Conservation (phyloP, 345 rosid species). For the Eutrema yunnanense region DNA sequence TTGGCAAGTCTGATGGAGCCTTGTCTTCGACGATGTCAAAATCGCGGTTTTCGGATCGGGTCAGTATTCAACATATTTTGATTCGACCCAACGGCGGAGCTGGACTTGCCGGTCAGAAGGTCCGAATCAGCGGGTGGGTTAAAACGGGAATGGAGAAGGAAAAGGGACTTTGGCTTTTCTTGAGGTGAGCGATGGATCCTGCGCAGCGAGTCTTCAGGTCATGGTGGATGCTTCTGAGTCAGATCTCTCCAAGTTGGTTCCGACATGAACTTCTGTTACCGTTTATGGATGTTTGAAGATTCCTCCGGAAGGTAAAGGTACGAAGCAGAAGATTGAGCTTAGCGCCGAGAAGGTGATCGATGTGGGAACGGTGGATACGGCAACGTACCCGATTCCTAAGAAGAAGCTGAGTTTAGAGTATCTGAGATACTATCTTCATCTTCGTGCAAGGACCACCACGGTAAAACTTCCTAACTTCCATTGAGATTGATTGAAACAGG, state of each 20-base stretch:
- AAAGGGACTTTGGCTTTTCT: constrained; percentile 63
- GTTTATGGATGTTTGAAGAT: constrained; percentile 63
- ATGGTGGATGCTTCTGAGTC: constrained; percentile 60
- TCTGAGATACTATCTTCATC: constrained; percentile 69
- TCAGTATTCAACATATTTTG: constrained; percentile 50
- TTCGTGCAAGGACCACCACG: constrained; percentile 78
- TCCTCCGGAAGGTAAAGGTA: constrained; percentile 64
- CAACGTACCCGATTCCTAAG: constrained; percentile 77
- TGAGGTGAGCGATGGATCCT: constrained; percentile 85
- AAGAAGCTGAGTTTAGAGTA: constrained; percentile 72
- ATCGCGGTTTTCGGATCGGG: constrained; percentile 62
- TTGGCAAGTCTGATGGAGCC: constrained; percentile 2
- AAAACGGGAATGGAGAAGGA: constrained; percentile 87
- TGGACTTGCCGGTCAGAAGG: constrained; percentile 12
- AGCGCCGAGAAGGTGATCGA: constrained; percentile 59
- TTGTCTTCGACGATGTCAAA: constrained; percentile 23
- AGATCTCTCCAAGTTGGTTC: constrained; percentile 54
- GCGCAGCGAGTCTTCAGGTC: constrained; percentile 82
- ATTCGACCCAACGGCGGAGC: constrained; percentile 60
- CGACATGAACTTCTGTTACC: constrained; percentile 72
- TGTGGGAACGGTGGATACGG: constrained; percentile 60
- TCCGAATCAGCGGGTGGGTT: constrained; percentile 82
- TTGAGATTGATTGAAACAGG: neutral
- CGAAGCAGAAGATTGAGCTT: constrained; percentile 83
- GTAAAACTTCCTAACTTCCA: constrained; percentile 21